Percentiles rank a stretch among this genome's conserved stretches.
Evolutionary conservation across 805 yeast genomes (phyloP).

Genomic region (Cyberlindnera mrakii): DNA sequence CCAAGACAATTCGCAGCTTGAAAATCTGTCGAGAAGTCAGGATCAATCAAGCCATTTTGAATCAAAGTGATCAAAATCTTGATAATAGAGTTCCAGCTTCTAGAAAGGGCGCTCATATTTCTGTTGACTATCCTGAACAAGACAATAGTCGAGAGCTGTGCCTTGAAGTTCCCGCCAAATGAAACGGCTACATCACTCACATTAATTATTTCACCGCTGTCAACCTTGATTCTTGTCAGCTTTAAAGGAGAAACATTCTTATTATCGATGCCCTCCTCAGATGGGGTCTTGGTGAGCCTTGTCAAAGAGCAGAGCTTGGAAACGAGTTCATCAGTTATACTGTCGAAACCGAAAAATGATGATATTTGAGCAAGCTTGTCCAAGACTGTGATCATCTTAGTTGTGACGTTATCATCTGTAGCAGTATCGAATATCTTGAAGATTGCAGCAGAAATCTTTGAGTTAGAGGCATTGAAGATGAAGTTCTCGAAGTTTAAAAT

Average conservation of each 20-base stretch:
- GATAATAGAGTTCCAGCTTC: conserved; percentile 53
- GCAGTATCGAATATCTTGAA: conserved; percentile 82
- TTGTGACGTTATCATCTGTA: conserved; percentile 81
- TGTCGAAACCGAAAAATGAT: conserved; percentile 48
- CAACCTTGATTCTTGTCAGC: conserved; percentile 21
- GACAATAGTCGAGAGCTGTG: conserved; percentile 84
- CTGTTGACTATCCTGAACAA: conserved; percentile 70
- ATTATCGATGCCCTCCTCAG: conserved; percentile 1
- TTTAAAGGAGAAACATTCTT: conserved; percentile 9
- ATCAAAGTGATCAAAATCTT: conserved; percentile 58
- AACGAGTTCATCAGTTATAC: conserved; percentile 61
- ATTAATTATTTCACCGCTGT: conserved; percentile 37
- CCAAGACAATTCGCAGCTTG: conserved; percentile 51
- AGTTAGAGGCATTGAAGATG: conserved; percentile 59
- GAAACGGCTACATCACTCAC: conserved; percentile 78
- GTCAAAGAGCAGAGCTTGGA: conserved; percentile 63
- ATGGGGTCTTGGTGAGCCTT: conserved; percentile 34
- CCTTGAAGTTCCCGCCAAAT: conserved; percentile 87
- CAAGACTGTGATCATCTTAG: conserved; percentile 80
- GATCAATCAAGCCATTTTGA: conserved; percentile 66
- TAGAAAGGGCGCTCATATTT: conserved; percentile 39
- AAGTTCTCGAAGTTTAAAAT: conserved; percentile 61
- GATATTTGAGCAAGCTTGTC: conserved; percentile 83
- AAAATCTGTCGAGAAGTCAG: conserved; percentile 58
- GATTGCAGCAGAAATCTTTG: conserved; percentile 63